phyloP scores from a whole-genome alignment of 805 yeast genomes.

The Wickerhamomyces xylosicus region DNA sequence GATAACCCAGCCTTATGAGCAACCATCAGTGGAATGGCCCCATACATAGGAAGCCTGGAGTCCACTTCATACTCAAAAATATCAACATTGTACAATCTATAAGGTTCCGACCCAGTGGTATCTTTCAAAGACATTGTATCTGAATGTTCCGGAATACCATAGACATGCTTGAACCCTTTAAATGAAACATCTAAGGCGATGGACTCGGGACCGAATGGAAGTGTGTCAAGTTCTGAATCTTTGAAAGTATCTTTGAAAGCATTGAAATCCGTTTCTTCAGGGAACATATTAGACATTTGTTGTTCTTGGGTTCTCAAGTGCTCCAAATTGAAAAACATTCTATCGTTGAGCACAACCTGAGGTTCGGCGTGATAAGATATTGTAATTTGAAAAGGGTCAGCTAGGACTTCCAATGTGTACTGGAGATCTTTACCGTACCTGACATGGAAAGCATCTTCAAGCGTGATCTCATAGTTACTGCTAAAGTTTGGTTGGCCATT shows the following conservation, averaged over 20 bases:
- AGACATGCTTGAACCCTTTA: conserved; percentile 49
- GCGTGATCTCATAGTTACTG: conserved; percentile 10
- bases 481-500: conserved; percentile 16
- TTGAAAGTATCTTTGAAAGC: conserved; percentile 63
- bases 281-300: conserved; percentile 31
- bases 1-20: conserved; percentile 49
- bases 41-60: conserved; percentile 87
- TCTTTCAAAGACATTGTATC: conserved; percentile 67
- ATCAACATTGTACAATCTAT: conserved; percentile 85
- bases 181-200: conserved; percentile 72
- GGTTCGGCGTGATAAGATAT: conserved; percentile 33
- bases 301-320: conserved; percentile 50
- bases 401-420: conserved; percentile 32
- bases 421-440: conserved; percentile 29
- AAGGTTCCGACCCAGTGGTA: conserved; percentile 58
- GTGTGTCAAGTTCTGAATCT: conserved; percentile 53
- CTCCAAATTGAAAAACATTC: conserved; percentile 69
- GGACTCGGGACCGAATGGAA: conserved; percentile 85
- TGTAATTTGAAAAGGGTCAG: conserved; percentile 39
- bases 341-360: conserved; percentile 56
- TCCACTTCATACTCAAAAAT: conserved; percentile 86
- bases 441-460: conserved; percentile 12
- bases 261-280: conserved; percentile 55
- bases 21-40: conserved; percentile 81
- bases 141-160: conserved; percentile 97